A percentile compares a stretch with the other conserved stretches of the same genome.
These are phyloP conservation scores for Cladosporium colombiae DNA, from an alignment of 2,329 filamentous ascomycete species.

Conservation along the genomic window DNA sequence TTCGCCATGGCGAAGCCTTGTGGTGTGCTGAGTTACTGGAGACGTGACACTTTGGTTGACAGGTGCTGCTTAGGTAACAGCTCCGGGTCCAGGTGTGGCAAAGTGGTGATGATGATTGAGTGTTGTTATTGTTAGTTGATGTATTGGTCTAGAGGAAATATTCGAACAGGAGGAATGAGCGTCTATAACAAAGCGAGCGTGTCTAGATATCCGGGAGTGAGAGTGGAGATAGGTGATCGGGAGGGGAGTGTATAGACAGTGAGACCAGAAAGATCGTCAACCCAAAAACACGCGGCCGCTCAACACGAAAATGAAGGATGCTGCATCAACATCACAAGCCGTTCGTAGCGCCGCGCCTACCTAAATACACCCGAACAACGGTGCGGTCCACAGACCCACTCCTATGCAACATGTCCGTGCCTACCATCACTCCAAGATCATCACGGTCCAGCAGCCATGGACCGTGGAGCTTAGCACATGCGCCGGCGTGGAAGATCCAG, in stretches of 20 bases:
- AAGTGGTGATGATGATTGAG: neutral
- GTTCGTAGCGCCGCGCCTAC: slow-evolving; percentile 18
- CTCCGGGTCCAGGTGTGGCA: neutral
- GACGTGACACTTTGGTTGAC: slow-evolving; percentile 13
- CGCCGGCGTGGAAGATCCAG: slow-evolving; percentile 17
- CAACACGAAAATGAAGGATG: slow-evolving; percentile 22
- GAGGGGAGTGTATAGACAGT: slow-evolving; percentile 14
- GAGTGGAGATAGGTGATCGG: slow-evolving; percentile 13
- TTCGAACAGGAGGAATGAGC: slow-evolving; percentile 11
- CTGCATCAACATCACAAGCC: slow-evolving; percentile 21
- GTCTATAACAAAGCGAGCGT: slow-evolving; percentile 21
- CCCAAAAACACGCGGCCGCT: slow-evolving; percentile 21
- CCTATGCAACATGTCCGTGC: slow-evolving; percentile 17
- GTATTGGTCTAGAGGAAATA: slow-evolving; percentile 8
- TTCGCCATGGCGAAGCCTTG: slow-evolving; percentile 20
- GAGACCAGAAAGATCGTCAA: slow-evolving; percentile 17
- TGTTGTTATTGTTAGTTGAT: neutral
- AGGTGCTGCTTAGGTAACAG: slow-evolving; percentile 14
- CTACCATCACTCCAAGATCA: slow-evolving; percentile 6
- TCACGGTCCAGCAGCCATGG: neutral
- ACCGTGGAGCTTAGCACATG: slow-evolving; percentile 1
- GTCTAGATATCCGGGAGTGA: slow-evolving; percentile 15
- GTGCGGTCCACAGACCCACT: slow-evolving; percentile 17
- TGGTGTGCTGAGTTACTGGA: slow-evolving; percentile 11
- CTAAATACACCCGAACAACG: slow-evolving; percentile 22